Base-by-base conservation (phyloP, 208 protist species). In the Trypanosoma brucei region DNA sequence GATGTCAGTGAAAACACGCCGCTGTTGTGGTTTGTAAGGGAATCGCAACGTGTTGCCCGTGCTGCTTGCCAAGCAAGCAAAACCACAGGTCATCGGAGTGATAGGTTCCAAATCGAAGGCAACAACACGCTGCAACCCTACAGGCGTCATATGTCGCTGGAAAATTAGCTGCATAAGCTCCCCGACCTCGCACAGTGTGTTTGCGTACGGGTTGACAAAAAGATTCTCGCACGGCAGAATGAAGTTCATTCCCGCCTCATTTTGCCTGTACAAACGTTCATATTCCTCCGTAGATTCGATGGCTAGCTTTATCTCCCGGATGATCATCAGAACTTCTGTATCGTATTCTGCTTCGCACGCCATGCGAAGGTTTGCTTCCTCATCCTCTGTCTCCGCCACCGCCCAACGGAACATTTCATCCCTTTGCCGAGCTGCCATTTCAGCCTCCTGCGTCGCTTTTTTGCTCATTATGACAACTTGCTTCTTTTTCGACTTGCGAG, bases 71-170 rank as follows among this genome's bases (percentile, higher is more conserved):
- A 95, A 59, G 55, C 75, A 88, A 3, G 84, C 79, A 44, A 83
- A 65, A 6, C 89, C 89, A 53, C 70, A 73, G 33, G 77, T 65
- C 69, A 80, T 82, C 31, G 84, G 76, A 14, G 81, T 87, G 50
- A 92, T 59, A 31, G 89, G 89, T 42, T 88, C 72, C 39, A 95
- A 65, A 55, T 95, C 89, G 31, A 94, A 62, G 2, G 88, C 88
- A 9, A 94, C 71, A 55, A 94, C 62, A 46, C 81, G 75, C 66
- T 94, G 88, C 38, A 91, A 53, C 13, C 88, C 88, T 3, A 83
- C 46, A 46, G 82, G 70, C 1, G 83, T 69, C 3, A 70, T 67
- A 33, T 81, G 71, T 0, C 78, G 84, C 40, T 76, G 77, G 38
- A 95, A 70, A 5, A 80, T 76, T n/a, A 77, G 59, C 2, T 68